Evolutionary conservation across 495 filamentous ascomycete species (phyloP), one percentile per base, ranked within the genome.

Genomic region (Tetracladium setigerum): DNA sequence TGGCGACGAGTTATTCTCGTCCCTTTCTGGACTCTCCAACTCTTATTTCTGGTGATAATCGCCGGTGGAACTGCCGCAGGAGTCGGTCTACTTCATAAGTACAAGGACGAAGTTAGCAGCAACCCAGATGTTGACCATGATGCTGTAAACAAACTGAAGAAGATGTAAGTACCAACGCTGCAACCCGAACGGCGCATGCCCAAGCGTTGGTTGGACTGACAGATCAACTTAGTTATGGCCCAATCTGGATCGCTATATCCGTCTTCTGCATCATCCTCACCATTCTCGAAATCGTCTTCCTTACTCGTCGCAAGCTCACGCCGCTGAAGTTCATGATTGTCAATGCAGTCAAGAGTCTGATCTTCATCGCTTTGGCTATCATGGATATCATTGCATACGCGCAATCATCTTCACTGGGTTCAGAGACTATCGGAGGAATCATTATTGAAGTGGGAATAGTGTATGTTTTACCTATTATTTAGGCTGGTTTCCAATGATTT

Each of bases 1-100:
- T 66, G 65, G 65, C 47, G 57, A 8, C 66, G 63, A 32, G 11
- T 44, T 9, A 50, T 63, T n/a, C 52, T 68, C 9, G 54, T 66
- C 14, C 65, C 65, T n/a, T 60, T 63, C 47, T 66, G 63, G 63
- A 41, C 42, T 7, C 14, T 62, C 17, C 60, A 68, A 19, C 13
- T 66, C 2, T 17, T 53, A 12, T 45, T 59, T 18, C 12, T 50
- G 34, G 19, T 51, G 10, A 44, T 60, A 27, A 52, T 59, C 11
- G 44, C 40, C 5, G 22, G 22, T 27, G 22, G 22, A 3, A 3
- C 7, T 7, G 22, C 22, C 22, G 22, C 22, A 27, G 22, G 22
- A 7, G 22, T 27, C 3, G 22, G 22, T 27, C 22, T 27, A 27
- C 22, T 27, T 27, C 22, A 27, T 7, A 27, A 27, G 22, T 27